phyloP scores from a whole-genome alignment of 75 land plant genomes.

The Sequoiadendron giganteum region DNA sequence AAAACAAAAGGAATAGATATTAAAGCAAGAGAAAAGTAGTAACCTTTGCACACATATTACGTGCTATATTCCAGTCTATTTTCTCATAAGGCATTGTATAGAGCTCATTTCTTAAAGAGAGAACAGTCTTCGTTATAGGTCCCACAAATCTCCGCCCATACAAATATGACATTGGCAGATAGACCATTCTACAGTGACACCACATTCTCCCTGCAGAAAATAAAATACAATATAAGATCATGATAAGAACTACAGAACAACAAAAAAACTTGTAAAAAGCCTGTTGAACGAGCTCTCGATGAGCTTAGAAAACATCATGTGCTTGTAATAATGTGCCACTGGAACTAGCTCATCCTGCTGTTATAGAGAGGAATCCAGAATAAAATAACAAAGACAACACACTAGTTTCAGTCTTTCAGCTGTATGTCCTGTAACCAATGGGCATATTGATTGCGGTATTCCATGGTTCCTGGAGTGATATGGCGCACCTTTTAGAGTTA shows the following conservation, averaged over 20 bases:
- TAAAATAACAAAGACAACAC: not conserved
- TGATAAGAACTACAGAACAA: not conserved
- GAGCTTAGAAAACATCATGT: not conserved
- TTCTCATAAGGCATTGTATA: conserved; percentile 56
- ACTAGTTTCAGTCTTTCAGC: not conserved
- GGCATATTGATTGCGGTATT: not conserved
- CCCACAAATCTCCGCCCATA: conserved; percentile 94
- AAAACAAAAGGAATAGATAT: conserved; percentile 3
- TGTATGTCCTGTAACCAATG: not conserved
- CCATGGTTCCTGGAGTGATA: not conserved
- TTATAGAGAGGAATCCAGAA: not conserved
- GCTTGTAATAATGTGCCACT: not conserved
- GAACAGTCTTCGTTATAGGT: conserved; percentile 55
- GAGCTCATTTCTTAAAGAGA: conserved; percentile 73
- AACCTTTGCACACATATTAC: conserved; percentile 93
- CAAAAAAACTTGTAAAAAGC: not conserved
- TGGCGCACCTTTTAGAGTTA: not conserved
- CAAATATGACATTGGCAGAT: conserved; percentile 87
- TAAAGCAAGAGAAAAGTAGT: not conserved
- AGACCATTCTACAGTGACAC: conserved; percentile 97
- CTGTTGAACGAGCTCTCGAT: not conserved
- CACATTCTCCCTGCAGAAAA: conserved; percentile 85
- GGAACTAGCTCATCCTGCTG: not conserved
- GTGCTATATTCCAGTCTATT: conserved; percentile 84
- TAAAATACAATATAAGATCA: not conserved